Conservation (phyloP, 1,139 yeast species). For the Suhomyces kunorum region DNA sequence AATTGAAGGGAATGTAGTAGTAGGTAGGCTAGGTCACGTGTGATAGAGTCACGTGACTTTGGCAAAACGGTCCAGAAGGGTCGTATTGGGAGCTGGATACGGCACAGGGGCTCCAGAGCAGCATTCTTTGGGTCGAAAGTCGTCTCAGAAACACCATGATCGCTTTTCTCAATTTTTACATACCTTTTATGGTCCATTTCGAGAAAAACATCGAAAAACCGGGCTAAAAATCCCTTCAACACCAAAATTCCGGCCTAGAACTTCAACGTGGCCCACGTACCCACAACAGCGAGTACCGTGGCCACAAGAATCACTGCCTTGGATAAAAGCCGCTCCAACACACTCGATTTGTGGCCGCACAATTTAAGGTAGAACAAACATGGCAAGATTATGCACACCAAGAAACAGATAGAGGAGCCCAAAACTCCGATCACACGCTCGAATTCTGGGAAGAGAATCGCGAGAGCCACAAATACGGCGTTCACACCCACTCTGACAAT, state of each 20-base stretch:
- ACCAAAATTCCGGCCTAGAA: slow-evolving; percentile 4
- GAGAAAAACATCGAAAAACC: background rate
- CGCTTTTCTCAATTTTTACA: too few relatives aligned
- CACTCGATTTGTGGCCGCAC: slow-evolving; percentile 27
- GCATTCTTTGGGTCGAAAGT: background rate
- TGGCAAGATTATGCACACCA: slow-evolving; percentile 58
- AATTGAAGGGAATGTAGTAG: too few relatives aligned
- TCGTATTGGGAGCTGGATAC: too few relatives aligned
- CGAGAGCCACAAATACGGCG: slow-evolving; percentile 49
- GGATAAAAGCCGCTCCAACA: slow-evolving; percentile 28
- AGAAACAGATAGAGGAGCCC: slow-evolving; percentile 59
- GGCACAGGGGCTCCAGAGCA: too few relatives aligned
- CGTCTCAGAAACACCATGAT: too few relatives aligned
- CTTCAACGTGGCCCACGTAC: slow-evolving; percentile 36
- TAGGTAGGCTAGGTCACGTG: too few relatives aligned
- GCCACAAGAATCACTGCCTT: slow-evolving; percentile 27
- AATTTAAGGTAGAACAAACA: slow-evolving; percentile 52
- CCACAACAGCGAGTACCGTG: slow-evolving; percentile 33
- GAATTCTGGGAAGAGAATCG: slow-evolving; percentile 59
- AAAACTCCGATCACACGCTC: slow-evolving; percentile 57
- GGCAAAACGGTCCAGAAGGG: too few relatives aligned
- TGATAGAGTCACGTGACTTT: background rate
- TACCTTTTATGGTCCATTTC: background rate
- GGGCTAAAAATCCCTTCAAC: background rate
- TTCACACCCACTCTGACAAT: slow-evolving; percentile 49